Evolutionary conservation across 2,329 filamentous ascomycete species (phyloP), one percentile per base, ranked within the genome.

Genomic region (Aurifilum marmelostoma): DNA sequence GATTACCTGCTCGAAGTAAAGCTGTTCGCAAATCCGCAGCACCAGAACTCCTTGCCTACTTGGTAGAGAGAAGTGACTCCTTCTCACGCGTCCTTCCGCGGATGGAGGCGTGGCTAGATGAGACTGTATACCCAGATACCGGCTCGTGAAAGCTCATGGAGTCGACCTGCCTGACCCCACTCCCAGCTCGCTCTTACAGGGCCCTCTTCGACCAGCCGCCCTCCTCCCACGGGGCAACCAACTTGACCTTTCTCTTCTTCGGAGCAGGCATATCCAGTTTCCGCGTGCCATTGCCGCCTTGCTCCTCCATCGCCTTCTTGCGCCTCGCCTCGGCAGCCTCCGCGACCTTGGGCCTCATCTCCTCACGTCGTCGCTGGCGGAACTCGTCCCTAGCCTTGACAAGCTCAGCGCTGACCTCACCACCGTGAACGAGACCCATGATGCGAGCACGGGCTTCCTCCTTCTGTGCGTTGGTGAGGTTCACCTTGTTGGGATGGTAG

Each of bases 401-500:
- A 34, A 71, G 69, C 64, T 71, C 67, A 18, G 63, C 67, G 54
- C 69, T 71, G 56, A 71, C 56, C 39, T 69, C 60, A 3, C 69
- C 64, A n/a, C 69, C 69, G 47, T 71, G 69, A 21, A 71, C 69
- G 52, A 71, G 69, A 21, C 64, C 69, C 69, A 71, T 67, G 61
- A 71, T 71, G 11, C 67, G 69, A 3, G 3, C 41, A 29, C 64
- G 67, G 8, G 67, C 67, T 12, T 60, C 32, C 1, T 71, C 69
- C n/a, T 67, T 64, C 29, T 71, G 69, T 3, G 24, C 16, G 37
- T 67, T 64, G 27, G 67, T 69, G 12, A 71, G 60, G 39, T 58
- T 67, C 52, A 71, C 64, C 41, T 69, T 71, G 64, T 71, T 71
- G 14, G 69, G 69, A 54, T 71, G 69, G 64, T 71, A 69, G 60